phyloP scores from a whole-genome alignment of 228 moss, liverwort and hornwort genomes.

The Sphagnum fallax region DNA sequence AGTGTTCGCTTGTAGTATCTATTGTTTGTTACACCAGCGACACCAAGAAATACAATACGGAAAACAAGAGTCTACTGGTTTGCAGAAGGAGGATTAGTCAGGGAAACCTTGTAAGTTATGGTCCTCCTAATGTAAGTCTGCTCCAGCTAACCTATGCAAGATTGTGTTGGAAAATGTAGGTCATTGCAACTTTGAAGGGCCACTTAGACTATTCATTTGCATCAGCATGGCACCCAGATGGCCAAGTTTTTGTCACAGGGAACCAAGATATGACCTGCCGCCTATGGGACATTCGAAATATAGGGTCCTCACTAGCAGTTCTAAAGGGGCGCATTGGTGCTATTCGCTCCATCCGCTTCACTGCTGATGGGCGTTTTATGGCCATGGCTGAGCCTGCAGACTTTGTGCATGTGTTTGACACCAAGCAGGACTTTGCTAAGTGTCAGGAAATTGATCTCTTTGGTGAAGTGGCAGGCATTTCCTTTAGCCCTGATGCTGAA shows the following conservation, averaged over 20 bases:
- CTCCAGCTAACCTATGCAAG: not conserved
- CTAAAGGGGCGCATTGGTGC: constrained; percentile 97
- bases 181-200: constrained; percentile 74
- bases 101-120: too few species aligned
- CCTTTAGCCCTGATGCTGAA: constrained; percentile 93
- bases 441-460: constrained; percentile 98
- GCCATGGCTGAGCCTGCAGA: constrained; percentile 99
- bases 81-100: too few species aligned
- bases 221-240: constrained; percentile 98
- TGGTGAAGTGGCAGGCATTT: constrained; percentile 95
- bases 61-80: too few species aligned
- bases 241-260: constrained; percentile 88
- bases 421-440: constrained; percentile 69
- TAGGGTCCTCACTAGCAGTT: constrained; percentile 64
- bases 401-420: constrained; percentile 96
- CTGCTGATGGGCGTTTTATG: constrained; percentile 89
- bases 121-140: too few species aligned
- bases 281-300: constrained; percentile 81
- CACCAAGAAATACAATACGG: too few species aligned
- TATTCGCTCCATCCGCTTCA: constrained; percentile 89
- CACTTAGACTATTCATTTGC: constrained; percentile 96
- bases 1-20: too few species aligned
- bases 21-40: too few species aligned
- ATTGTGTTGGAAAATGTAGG: constrained; percentile 27
- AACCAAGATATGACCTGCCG: constrained; percentile 99